phyloP scores from a whole-genome alignment of 345 rosid genomes.

The Citrus cavaleriei region DNA sequence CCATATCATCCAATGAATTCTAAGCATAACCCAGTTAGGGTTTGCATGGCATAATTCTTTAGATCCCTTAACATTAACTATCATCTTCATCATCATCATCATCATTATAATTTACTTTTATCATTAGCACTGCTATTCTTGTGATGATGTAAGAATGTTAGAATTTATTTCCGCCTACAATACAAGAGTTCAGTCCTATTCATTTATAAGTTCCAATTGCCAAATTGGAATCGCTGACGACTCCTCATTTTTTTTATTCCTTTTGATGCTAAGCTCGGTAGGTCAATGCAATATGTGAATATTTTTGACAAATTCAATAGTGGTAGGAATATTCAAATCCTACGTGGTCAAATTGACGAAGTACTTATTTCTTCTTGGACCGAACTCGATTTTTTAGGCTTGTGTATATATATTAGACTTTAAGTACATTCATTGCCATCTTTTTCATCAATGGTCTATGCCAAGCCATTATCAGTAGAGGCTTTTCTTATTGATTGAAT shows the following conservation, averaged over 20 bases:
- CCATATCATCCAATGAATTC: constrained; percentile 10
- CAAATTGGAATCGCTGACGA: not conserved
- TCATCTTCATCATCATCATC: constrained; percentile 24
- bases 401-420: not conserved
- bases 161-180: constrained; percentile 11
- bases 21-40: constrained; percentile 17
- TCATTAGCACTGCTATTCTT: constrained; percentile 30
- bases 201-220: constrained; percentile 9
- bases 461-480: not conserved
- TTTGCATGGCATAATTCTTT: constrained; percentile 38
- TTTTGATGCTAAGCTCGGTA: not conserved
- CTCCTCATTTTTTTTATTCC: not conserved
- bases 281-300: not conserved
- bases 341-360: not conserved
- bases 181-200: constrained; percentile 11
- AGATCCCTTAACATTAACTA: constrained; percentile 21
- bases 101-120: constrained; percentile 18
- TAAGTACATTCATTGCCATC: not conserved
- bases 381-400: not conserved
- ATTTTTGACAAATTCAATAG: not conserved
- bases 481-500: not conserved
- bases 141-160: constrained; percentile 28
- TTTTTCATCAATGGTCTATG: not conserved
- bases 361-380: not conserved
- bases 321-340: not conserved